Percentiles rank a stretch among this genome's conserved stretches.
Conservation (phyloP, 352 stramenopile genomes). For the Aphanomyces cochlioides region DNA sequence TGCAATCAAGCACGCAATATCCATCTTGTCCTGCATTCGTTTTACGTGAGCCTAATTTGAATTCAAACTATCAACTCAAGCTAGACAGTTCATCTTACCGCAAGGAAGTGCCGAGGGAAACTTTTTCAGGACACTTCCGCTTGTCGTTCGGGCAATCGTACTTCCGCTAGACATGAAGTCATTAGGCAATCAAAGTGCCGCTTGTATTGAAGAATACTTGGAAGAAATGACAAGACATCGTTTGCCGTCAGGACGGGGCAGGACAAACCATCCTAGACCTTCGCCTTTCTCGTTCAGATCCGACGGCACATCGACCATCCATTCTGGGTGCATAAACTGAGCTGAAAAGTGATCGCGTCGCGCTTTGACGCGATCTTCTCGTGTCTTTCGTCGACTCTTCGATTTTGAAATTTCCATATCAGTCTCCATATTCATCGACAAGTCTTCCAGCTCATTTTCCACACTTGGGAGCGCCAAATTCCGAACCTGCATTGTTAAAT, state of each 20-base stretch:
- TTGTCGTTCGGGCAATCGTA: conserved; percentile 75
- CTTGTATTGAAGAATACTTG: conserved; percentile 44
- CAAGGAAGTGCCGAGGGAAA: conserved; percentile 80
- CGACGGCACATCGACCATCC: conserved; percentile 80
- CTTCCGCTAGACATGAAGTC: conserved; percentile 42
- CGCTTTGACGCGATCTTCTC: conserved; percentile 73
- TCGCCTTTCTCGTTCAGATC: conserved; percentile 75
- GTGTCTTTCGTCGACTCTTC: conserved; percentile 52
- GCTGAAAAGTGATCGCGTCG: conserved; percentile 68
- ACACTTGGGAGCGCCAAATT: conserved; percentile 38
- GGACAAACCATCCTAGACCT: conserved; percentile 85
- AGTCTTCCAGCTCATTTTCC: conserved; percentile 38
- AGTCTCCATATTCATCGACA: conserved; percentile 32
- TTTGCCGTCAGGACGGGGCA: conserved; percentile 89
- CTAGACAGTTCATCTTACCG: conserved; percentile 31
- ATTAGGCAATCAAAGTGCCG: not conserved
- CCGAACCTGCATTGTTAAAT: conserved; percentile 76
- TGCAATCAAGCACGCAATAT: conserved; percentile 89
- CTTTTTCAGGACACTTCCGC: conserved; percentile 77
- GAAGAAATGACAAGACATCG: conserved; percentile 85
- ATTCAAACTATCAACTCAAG: not conserved
- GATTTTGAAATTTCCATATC: conserved; percentile 33
- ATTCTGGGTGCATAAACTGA: conserved; percentile 87
- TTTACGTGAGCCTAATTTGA: conserved; percentile 54
- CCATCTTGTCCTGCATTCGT: conserved; percentile 62